Conservation (phyloP, 2,329 filamentous ascomycete genomes). For the Ustilaginoidea virens region DNA sequence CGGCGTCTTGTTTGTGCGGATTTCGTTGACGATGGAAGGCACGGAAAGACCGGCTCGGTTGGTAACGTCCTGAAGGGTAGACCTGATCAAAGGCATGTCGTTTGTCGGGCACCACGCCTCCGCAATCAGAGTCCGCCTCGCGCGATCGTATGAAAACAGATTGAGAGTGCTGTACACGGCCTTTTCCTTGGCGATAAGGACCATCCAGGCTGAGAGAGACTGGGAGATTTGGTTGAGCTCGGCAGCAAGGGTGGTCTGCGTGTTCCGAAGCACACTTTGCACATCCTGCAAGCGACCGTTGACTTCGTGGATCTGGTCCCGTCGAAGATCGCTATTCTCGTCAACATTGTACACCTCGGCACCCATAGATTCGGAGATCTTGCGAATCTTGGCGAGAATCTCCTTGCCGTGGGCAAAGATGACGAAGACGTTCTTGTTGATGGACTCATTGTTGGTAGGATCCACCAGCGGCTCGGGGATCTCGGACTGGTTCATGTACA, state of each 20-base stretch:
- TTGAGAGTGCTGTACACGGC: constrained; percentile 92
- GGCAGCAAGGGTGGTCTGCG: constrained; percentile 81
- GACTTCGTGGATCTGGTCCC: constrained; percentile 94
- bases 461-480: constrained; percentile 88
- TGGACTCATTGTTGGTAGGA: constrained; percentile 77
- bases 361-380: constrained; percentile 94
- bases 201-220: constrained; percentile 90
- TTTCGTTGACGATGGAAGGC: constrained; percentile 96
- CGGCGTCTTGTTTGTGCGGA: constrained; percentile 91
- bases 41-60: constrained; percentile 92
- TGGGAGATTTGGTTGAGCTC: constrained; percentile 89
- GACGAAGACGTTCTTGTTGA: constrained; percentile 97
- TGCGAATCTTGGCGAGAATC: constrained; percentile 95
- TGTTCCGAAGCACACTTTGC: constrained; percentile 84
- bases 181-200: constrained; percentile 96
- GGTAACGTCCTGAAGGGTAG: constrained; percentile 90
- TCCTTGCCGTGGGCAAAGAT: constrained; percentile 98
- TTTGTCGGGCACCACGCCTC: constrained; percentile 96
- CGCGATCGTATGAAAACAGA: constrained; percentile 90
- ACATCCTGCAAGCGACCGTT: constrained; percentile 87
- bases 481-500: constrained; percentile 99
- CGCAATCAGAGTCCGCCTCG: constrained; percentile 88
- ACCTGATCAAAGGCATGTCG: constrained; percentile 75
- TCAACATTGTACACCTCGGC: constrained; percentile 94
- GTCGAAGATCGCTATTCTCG: constrained; percentile 87